These are phyloP conservation scores for Pseudoscleropodium purum DNA, from an alignment of 225 moss, liverwort and hornwort species.

Conservation along the genomic window DNA sequence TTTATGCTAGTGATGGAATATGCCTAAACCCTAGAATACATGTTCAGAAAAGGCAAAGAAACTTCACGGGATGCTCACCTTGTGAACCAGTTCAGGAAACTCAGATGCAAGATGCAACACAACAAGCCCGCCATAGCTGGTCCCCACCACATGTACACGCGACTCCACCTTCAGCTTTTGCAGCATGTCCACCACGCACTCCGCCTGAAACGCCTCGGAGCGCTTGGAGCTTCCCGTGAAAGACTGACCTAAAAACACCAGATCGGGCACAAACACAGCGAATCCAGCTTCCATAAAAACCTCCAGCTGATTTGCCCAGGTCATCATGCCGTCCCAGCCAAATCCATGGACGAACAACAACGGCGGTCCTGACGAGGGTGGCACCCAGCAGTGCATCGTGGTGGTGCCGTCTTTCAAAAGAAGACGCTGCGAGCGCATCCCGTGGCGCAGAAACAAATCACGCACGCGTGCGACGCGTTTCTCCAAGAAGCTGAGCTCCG, in stretches of 20 bases:
- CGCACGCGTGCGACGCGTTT: background rate
- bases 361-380: background rate
- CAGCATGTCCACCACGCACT: slow-evolving; percentile 33
- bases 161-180: slow-evolving; percentile 16
- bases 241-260: slow-evolving; percentile 50
- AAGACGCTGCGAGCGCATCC: slow-evolving; percentile 30
- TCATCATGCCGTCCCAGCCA: slow-evolving; percentile 17
- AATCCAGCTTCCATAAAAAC: slow-evolving; percentile 10
- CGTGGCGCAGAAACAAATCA: background rate
- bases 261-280: slow-evolving; percentile 47
- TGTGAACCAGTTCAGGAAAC: slow-evolving; percentile 18
- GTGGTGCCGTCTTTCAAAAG: slow-evolving; percentile 17
- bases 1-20: background rate
- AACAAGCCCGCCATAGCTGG: slow-evolving; percentile 61
- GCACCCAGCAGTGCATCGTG: slow-evolving; percentile 54
- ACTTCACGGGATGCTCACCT: background rate
- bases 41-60: background rate
- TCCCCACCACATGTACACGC: slow-evolving; percentile 29
- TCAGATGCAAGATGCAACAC: slow-evolving; percentile 27
- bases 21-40: background rate
- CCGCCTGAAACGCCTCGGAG: slow-evolving; percentile 48
- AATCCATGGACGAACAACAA: slow-evolving; percentile 50
- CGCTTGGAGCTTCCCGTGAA: slow-evolving; percentile 9
- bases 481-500: background rate
- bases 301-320: slow-evolving; percentile 45